These are phyloP conservation scores for Citrus unshiu DNA, from an alignment of 345 rosid species.

Conservation along the genomic window DNA sequence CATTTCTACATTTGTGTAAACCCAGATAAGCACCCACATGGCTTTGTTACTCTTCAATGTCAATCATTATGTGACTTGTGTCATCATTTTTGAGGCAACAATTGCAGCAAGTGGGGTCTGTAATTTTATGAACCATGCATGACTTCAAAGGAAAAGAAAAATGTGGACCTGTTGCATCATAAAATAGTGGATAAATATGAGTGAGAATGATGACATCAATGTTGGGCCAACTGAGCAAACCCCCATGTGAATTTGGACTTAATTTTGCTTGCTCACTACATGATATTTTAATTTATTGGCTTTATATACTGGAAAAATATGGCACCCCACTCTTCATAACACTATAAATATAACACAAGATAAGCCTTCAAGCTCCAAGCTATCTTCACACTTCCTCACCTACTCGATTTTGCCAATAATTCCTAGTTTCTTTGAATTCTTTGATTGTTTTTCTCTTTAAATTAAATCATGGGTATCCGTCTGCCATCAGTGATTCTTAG, in stretches of 20 bases:
- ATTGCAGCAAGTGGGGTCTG: not conserved
- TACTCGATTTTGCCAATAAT: not conserved
- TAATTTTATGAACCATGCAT: not conserved
- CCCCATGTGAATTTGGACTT: slow-evolving; percentile 17
- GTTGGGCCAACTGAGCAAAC: not conserved
- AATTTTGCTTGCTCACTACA: not conserved
- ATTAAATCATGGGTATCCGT: not conserved
- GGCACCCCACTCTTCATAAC: not conserved
- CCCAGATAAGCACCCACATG: not conserved
- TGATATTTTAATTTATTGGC: too few species aligned
- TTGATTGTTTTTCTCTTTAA: too few species aligned
- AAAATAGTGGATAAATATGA: not conserved
- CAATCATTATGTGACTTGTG: not conserved
- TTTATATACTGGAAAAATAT: not conserved
- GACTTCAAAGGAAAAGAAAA: not conserved
- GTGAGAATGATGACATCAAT: not conserved
- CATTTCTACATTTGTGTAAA: not conserved
- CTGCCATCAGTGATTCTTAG: not conserved
- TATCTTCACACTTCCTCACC: not conserved
- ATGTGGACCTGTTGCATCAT: not conserved
- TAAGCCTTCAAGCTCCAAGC: not conserved
- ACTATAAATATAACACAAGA: not conserved
- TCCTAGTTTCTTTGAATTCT: not conserved
- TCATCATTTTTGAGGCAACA: not conserved
- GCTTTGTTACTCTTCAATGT: not conserved